phyloP scores from a whole-genome alignment of 2,329 filamentous ascomycete genomes.

The Phoma sp. region DNA sequence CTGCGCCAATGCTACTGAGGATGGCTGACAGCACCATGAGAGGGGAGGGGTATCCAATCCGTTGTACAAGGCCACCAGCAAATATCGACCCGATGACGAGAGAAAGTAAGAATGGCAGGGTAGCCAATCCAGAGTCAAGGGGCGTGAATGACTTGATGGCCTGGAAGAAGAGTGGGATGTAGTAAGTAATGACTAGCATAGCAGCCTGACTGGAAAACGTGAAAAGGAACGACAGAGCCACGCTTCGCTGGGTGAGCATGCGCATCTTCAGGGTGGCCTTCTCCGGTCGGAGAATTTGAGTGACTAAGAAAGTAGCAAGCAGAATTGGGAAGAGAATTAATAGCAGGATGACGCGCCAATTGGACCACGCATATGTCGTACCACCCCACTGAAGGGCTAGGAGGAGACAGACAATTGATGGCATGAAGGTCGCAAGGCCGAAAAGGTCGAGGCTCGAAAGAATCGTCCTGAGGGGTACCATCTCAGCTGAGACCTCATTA shows the following conservation, averaged over 20 bases:
- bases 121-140: conserved; percentile 19
- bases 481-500: background rate
- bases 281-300: conserved; percentile 17
- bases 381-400: conserved; percentile 39
- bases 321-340: conserved; percentile 40
- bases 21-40: conserved; percentile 44
- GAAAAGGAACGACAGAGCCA: conserved; percentile 13
- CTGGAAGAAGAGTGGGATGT: conserved; percentile 30
- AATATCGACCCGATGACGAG: conserved; percentile 25
- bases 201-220: conserved; percentile 12
- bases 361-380: conserved; percentile 45
- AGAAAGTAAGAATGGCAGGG: conserved; percentile 19
- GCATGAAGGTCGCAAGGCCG: conserved; percentile 35
- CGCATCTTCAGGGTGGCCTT: conserved; percentile 25
- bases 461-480: background rate
- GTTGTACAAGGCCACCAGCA: conserved; percentile 41
- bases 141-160: conserved; percentile 22
- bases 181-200: conserved; percentile 17
- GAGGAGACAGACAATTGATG: conserved; percentile 33
- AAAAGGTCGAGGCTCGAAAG: conserved; percentile 33
- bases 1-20: conserved; percentile 47
- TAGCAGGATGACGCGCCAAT: conserved; percentile 52
- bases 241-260: conserved; percentile 23
- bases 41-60: conserved; percentile 51
- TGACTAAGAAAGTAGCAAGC: conserved; percentile 43